phyloP scores from a whole-genome alignment of 306 rosid genomes.

The Datisca glomerata region DNA sequence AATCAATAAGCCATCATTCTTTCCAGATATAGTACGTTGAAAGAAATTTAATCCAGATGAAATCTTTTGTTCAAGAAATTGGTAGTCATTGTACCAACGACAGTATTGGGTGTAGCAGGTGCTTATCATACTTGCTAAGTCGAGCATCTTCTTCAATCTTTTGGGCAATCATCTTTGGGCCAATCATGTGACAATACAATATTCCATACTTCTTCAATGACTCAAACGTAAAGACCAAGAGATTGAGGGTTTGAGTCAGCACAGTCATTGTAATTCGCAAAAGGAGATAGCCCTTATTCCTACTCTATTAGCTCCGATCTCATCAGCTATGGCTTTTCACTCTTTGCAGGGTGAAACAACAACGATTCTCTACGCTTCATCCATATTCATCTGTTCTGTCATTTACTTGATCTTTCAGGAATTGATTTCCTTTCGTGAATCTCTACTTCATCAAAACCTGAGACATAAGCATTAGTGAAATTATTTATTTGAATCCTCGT shows the following conservation, averaged over 20 bases:
- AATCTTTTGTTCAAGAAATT: no score
- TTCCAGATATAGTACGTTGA: no score
- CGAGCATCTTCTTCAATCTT: no score
- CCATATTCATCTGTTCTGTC: slow-evolving; percentile 60
- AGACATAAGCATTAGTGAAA: no score
- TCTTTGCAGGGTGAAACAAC: slow-evolving; percentile 39
- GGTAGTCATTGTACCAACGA: no score
- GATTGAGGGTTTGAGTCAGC: slow-evolving; percentile 42
- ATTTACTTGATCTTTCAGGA: slow-evolving; percentile 48
- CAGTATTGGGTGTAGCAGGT: no score
- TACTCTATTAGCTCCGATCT: slow-evolving; percentile 50
- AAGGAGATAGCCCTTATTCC: slow-evolving; percentile 63
- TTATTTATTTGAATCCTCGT: no score
- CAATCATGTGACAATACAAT: slow-evolving; percentile 56
- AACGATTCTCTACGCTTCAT: slow-evolving; percentile 55
- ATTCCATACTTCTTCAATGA: slow-evolving; percentile 34
- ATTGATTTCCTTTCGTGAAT: slow-evolving; percentile 60
- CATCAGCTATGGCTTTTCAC: slow-evolving; percentile 38
- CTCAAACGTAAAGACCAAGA: slow-evolving; percentile 37
- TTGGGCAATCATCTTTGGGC: slow-evolving; percentile 50
- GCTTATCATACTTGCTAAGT: no score
- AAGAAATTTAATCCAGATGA: no score
- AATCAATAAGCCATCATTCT: no score
- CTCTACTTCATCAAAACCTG: slow-evolving; percentile 81
- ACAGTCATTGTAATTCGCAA: slow-evolving; percentile 24